These are phyloP conservation scores for Pleurotus platypus DNA, from an alignment of 768 basidiomycete genomes.

Conservation along the genomic window DNA sequence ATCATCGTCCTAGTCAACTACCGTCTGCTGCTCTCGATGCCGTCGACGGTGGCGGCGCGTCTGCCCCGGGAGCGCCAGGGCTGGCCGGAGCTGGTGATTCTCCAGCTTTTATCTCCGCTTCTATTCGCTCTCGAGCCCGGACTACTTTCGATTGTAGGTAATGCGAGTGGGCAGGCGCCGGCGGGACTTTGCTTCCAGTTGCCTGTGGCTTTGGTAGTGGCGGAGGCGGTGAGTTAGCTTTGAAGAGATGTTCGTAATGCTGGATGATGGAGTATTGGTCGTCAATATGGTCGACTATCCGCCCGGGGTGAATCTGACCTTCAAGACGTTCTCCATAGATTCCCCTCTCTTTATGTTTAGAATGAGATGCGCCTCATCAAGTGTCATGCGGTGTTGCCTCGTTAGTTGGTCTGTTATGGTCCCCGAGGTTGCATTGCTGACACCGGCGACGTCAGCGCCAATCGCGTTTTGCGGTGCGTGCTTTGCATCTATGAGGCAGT, in stretches of 20 bases:
- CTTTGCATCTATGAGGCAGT: constrained; percentile 65
- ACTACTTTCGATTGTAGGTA: constrained; percentile 98
- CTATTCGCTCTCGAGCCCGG: constrained; percentile 90
- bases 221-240: constrained; percentile 72
- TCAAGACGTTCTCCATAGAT: constrained; percentile 60
- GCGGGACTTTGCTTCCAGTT: constrained; percentile 37
- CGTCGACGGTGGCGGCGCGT: background rate
- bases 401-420: constrained; percentile 80
- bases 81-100: constrained; percentile 17
- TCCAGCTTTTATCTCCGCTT: constrained; percentile 63
- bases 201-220: constrained; percentile 46
- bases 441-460: constrained; percentile 68
- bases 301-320: constrained; percentile 39
- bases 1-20: background rate
- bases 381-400: constrained; percentile 84
- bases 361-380: constrained; percentile 93
- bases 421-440: constrained; percentile 70
- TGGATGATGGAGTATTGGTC: constrained; percentile 27
- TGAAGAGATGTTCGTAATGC: constrained; percentile 94
- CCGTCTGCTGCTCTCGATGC: background rate
- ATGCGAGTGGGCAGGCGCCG: constrained; percentile 63
- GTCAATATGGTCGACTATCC: background rate
- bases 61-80: background rate
- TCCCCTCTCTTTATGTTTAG: constrained; percentile 83
- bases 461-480: constrained; percentile 67